A percentile compares a stretch with the other conserved stretches of the same genome.
Evolutionary conservation across 805 yeast species (phyloP).

Genomic region (Kazachstania kunashirensis): DNA sequence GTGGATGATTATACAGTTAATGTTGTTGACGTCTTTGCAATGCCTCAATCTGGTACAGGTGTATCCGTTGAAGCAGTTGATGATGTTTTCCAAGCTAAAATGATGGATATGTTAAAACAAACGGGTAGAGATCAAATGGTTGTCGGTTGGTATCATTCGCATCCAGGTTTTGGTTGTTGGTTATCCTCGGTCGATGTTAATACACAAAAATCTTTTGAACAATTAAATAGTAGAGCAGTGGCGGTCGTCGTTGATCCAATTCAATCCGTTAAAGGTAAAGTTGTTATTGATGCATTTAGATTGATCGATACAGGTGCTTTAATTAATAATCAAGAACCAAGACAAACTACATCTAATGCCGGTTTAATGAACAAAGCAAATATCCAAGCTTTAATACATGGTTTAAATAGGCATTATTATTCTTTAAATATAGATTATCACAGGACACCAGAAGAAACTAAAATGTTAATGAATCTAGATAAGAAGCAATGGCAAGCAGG

Average conservation of each 20-base stretch:
- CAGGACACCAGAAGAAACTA: conserved; percentile 85
- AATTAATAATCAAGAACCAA: conserved; percentile 95
- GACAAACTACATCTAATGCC: conserved; percentile 92
- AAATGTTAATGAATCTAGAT: conserved; percentile 87
- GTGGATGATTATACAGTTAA: conserved; percentile 95
- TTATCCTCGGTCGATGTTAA: conserved; percentile 93
- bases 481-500: conserved; percentile 96
- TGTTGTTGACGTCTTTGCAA: conserved; percentile 96
- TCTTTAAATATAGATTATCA: conserved; percentile 90
- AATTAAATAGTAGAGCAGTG: conserved; percentile 87
- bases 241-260: conserved; percentile 98
- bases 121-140: conserved; percentile 99
- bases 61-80: conserved; percentile 99
- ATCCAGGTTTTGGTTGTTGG: conserved; percentile 99
- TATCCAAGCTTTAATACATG: conserved; percentile 93
- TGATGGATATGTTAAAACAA: conserved; percentile 99
- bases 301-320: conserved; percentile 77
- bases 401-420: conserved; percentile 92
- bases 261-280: conserved; percentile 97
- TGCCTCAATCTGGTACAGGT: conserved; percentile 99
- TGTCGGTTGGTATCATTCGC: conserved; percentile 99
- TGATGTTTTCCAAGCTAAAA: conserved; percentile 94
- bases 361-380: conserved; percentile 94
- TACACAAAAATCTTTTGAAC: conserved; percentile 96
- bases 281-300: conserved; percentile 96